Evolutionary conservation across 495 filamentous ascomycete genomes (phyloP).

Genomic region (Penicillium salamii): DNA sequence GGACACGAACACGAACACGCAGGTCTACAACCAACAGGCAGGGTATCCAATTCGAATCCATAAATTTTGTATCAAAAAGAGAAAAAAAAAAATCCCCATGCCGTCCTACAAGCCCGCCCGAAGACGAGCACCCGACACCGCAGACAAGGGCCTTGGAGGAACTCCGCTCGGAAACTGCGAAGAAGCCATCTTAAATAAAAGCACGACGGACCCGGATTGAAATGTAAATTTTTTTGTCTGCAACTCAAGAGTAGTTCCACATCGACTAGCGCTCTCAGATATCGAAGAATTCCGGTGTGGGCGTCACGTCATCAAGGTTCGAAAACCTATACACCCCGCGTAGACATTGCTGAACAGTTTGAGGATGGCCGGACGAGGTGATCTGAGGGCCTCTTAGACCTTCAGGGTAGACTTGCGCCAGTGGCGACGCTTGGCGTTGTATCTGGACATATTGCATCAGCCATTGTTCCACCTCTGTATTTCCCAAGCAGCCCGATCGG

Average conservation of each 20-base stretch:
- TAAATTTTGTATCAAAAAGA: constrained; percentile 28
- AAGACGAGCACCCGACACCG: constrained; percentile 1
- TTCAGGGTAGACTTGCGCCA: constrained; percentile 99
- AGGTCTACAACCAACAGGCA: constrained; percentile 16
- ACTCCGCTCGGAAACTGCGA: constrained; percentile 6
- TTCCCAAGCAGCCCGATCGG: neutral
- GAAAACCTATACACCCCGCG: constrained; percentile 13
- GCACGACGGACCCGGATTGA: constrained; percentile 4
- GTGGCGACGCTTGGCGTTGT: constrained; percentile 99
- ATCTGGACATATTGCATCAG: constrained; percentile 55
- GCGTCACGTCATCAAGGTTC: constrained; percentile 22
- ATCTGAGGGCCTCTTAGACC: constrained; percentile 61
- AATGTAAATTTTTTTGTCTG: constrained; percentile 8
- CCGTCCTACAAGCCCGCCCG: constrained; percentile 11
- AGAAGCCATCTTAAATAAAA: neutral
- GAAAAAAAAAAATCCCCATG: constrained; percentile 19
- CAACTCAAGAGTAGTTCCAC: constrained; percentile 19
- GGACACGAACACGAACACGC: neutral
- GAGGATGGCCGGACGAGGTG: constrained; percentile 10
- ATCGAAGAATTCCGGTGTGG: constrained; percentile 15
- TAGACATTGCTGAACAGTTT: constrained; percentile 12
- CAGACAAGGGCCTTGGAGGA: neutral
- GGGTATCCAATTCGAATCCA: constrained; percentile 31
- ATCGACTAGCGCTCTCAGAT: constrained; percentile 28
- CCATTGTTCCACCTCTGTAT: constrained; percentile 1